Evolutionary conservation across 441 rosid genomes (phyloP), one percentile per base, ranked within the genome.

Genomic region (Erodium texanum): DNA sequence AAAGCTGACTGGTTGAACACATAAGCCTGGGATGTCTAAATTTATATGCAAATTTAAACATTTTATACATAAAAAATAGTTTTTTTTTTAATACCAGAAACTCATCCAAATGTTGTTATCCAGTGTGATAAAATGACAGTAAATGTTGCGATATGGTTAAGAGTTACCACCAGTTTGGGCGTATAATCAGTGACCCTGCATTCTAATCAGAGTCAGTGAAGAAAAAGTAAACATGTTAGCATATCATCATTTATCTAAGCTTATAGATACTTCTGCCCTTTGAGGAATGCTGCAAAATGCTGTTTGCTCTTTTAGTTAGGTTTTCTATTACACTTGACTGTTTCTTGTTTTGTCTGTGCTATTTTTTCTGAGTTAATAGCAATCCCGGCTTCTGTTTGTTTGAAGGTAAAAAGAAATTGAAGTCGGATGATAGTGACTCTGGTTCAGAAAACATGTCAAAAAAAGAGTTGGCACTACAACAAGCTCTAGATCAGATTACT

Each of bases 401-500:
- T 77, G 67, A 84, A 92, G 97, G 84, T 75, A 88, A 65, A 73
- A 89, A 70, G 80, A 89, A 75, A 71, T 76, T 86, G 1, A 92
- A 88, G 80, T 85, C 96, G 0, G 90, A 92, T 72, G 88, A 82
- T 72, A 86, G 90, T 50, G 96, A 86, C 18, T 87, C 94, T 5
- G 23, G 78, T 36, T 97, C 82, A 14, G 98, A 92, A 62, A 84
- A 77, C 69, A 23, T 89, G 90, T 85, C 98, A 1, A 83, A 87
- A 79, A 94, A 86, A 77, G 98, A 92, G 70, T 66, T 92, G 76
- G 98, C 97, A n/a, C 77, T 94, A 19, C 83, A 94, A 63, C 90
- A 85, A 67, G 99, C 98, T 14, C 67, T 94, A 72, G 97, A 94
- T 77, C 98, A 92, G 74, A 91, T 94, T 19, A 88, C 89, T 3